Percentiles rank a stretch among this genome's conserved stretches.
These are phyloP conservation scores for Nicotiana paniculata DNA, from an alignment of 257 asterid genomes.

Conservation along the genomic window DNA sequence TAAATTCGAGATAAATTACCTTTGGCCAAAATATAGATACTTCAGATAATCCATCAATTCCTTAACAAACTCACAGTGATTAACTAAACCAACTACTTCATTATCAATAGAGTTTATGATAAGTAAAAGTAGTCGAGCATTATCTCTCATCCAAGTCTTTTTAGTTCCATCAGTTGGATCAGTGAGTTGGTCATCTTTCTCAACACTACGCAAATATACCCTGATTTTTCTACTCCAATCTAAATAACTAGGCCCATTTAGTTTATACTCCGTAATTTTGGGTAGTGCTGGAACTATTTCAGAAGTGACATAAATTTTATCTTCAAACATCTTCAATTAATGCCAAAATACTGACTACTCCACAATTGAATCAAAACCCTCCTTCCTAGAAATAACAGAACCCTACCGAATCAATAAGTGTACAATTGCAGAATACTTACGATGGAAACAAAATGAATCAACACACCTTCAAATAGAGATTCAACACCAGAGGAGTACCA, in stretches of 20 bases:
- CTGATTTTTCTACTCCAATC: not conserved
- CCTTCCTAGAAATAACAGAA: too few relatives aligned
- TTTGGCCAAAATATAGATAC: slow-evolving; percentile 1
- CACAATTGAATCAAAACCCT: too few relatives aligned
- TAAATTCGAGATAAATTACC: not conserved
- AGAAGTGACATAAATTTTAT: too few relatives aligned
- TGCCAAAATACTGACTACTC: too few relatives aligned
- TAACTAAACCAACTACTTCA: slow-evolving; percentile 1
- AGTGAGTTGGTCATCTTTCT: not conserved
- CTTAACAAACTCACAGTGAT: slow-evolving; percentile 8
- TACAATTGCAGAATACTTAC: too few relatives aligned
- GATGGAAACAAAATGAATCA: too few relatives aligned
- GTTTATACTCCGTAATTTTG: not conserved
- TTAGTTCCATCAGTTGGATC: slow-evolving; percentile 8
- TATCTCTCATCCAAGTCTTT: not conserved
- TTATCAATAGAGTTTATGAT: not conserved
- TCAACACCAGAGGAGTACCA: not conserved
- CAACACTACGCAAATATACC: not conserved
- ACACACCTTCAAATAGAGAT: not conserved
- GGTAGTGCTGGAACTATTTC: not conserved
- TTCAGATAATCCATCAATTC: slow-evolving; percentile 3
- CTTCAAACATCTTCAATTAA: too few relatives aligned
- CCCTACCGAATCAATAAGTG: too few relatives aligned
- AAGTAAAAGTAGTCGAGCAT: not conserved
- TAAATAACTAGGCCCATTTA: not conserved